phyloP scores from a whole-genome alignment of 352 stramenopile species.

The Hyaloperonospora arabidopsidis region DNA sequence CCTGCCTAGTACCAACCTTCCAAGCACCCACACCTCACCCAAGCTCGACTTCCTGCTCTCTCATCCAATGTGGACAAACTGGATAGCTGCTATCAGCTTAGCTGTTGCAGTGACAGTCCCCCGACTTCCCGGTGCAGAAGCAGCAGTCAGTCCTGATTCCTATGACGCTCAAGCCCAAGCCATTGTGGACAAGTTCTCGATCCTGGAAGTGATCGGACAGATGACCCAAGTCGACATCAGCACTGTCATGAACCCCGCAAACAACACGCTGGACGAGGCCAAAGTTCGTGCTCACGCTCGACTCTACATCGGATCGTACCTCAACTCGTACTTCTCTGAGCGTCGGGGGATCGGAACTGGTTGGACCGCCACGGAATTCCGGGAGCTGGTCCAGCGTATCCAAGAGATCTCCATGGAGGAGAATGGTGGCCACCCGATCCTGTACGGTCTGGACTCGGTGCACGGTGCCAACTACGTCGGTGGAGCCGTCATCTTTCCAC shows the following conservation, averaged over 20 bases:
- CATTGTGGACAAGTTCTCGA: background rate
- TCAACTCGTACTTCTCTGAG: background rate
- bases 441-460: conserved; percentile 89
- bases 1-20: no score
- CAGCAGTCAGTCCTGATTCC: background rate
- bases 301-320: background rate
- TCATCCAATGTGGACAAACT: no score
- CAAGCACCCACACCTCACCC: no score
- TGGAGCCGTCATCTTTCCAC: conserved; percentile 74
- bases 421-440: conserved; percentile 46
- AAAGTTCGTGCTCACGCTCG: background rate
- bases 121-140: no score
- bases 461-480: conserved; percentile 86
- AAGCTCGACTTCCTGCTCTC: no score
- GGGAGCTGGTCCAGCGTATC: background rate
- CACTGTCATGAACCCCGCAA: background rate
- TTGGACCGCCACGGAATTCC: background rate
- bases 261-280: background rate
- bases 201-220: background rate
- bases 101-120: no score
- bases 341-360: background rate
- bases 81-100: no score
- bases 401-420: conserved; percentile 3
- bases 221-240: conserved; percentile 1
- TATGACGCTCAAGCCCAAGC: background rate